phyloP scores from a whole-genome alignment of 2,329 filamentous ascomycete genomes.

The Xylaria sp. region DNA sequence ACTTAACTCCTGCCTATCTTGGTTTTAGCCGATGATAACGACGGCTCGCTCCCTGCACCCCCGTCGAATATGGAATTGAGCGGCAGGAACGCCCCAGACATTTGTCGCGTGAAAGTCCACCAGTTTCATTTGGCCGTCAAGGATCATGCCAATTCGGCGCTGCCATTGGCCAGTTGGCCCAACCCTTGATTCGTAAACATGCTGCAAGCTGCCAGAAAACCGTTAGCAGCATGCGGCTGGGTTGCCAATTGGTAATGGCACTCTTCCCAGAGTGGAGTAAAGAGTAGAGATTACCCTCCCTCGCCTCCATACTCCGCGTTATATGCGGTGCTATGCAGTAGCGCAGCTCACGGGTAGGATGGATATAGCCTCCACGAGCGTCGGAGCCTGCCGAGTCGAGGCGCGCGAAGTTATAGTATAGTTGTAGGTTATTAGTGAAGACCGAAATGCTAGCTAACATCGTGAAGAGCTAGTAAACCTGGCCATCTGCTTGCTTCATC shows the following conservation, averaged over 20 bases:
- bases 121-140: slow-evolving; percentile 28
- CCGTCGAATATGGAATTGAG: slow-evolving; percentile 21
- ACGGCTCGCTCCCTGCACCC: slow-evolving; percentile 23
- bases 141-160: slow-evolving; percentile 13
- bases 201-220: slow-evolving; percentile 21
- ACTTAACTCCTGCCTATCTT: slow-evolving; percentile 55
- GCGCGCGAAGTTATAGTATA: background rate
- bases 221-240: slow-evolving; percentile 26
- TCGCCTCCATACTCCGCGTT: background rate
- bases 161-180: slow-evolving; percentile 24
- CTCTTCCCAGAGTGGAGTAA: background rate
- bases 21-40: slow-evolving; percentile 40
- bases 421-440: background rate
- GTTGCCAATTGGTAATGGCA: slow-evolving; percentile 33
- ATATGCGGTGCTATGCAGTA: background rate
- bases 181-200: background rate
- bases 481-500: background rate
- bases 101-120: slow-evolving; percentile 8
- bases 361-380: background rate
- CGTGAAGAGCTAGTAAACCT: background rate
- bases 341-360: background rate
- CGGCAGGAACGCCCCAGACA: slow-evolving; percentile 25
- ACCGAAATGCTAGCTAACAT: background rate
- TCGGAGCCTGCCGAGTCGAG: slow-evolving; percentile 17
- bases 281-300: background rate